Evolutionary conservation across 495 filamentous ascomycete genomes (phyloP).

Genomic region (Viridothelium virens): DNA sequence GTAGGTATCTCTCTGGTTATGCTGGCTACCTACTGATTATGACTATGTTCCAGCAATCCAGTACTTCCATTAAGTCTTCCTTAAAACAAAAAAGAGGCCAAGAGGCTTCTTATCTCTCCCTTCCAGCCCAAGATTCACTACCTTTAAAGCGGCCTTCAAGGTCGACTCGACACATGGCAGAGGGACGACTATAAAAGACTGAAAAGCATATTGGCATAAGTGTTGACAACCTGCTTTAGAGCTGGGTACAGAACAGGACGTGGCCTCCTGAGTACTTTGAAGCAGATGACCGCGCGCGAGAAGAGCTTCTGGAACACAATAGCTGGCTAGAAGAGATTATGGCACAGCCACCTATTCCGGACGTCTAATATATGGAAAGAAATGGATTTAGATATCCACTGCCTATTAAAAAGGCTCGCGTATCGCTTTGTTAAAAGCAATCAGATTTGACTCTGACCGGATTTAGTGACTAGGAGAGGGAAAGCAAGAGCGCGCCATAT

Average conservation of each 20-base stretch:
- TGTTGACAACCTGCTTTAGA: neutral
- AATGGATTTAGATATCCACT: neutral
- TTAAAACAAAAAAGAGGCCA: neutral
- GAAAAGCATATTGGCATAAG: neutral
- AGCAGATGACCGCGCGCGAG: neutral
- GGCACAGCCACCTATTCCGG: constrained; percentile 28
- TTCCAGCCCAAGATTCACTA: neutral
- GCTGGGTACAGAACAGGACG: constrained; percentile 5
- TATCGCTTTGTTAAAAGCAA: constrained; percentile 33
- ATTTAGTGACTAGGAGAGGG: constrained; percentile 38
- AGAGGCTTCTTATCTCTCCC: neutral
- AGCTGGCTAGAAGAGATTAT: constrained; percentile 18
- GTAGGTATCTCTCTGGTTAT: neutral
- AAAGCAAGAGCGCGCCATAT: constrained; percentile 38
- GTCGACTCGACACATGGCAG: neutral
- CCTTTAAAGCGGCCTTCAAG: neutral
- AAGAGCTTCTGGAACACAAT: neutral
- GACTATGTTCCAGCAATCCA: neutral
- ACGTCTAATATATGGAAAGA: constrained; percentile 2
- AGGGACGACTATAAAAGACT: neutral
- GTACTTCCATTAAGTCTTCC: neutral
- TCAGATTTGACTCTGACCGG: constrained; percentile 35
- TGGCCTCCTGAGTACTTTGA: constrained; percentile 35
- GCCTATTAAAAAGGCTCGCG: constrained; percentile 28
- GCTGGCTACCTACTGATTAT: neutral